Percentiles rank a stretch among this genome's conserved stretches.
phyloP scores from a whole-genome alignment of 2,329 filamentous ascomycete species.

The Fusarium nygamai region DNA sequence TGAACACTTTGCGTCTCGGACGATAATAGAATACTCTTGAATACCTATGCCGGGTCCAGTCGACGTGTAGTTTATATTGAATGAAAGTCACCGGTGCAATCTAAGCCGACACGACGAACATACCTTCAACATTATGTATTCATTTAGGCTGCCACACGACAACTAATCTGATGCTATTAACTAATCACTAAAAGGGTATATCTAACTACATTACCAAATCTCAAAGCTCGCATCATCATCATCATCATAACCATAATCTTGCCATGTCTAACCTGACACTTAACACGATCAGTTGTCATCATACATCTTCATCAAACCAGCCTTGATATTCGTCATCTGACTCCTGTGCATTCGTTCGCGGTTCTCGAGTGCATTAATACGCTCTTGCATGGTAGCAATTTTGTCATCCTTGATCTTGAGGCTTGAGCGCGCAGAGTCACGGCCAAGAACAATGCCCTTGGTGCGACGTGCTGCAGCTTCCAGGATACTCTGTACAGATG shows the following conservation, averaged over 20 bases:
- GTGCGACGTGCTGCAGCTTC: constrained; percentile 65
- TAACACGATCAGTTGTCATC: constrained; percentile 44
- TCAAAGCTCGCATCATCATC: neutral
- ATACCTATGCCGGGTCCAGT: neutral
- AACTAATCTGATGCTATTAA: neutral
- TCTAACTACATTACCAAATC: constrained; percentile 4
- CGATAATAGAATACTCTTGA: constrained; percentile 14
- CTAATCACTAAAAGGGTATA: constrained; percentile 26
- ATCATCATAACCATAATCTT: neutral
- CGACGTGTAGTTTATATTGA: neutral
- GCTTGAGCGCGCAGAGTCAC: constrained; percentile 72
- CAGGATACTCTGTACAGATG: constrained; percentile 57
- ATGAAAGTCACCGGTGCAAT: neutral
- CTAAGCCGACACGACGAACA: neutral
- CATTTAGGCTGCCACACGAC: neutral
- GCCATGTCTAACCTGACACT: neutral
- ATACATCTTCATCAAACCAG: constrained; percentile 50
- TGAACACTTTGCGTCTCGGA: neutral
- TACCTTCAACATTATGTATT: neutral
- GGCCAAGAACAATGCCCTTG: constrained; percentile 70
- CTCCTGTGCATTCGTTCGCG: constrained; percentile 45
- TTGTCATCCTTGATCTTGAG: constrained; percentile 69
- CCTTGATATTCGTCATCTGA: constrained; percentile 51
- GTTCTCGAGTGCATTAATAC: constrained; percentile 53
- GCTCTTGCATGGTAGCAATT: constrained; percentile 50